These are phyloP conservation scores for Trichoderma sp. DNA, from an alignment of 2,329 filamentous ascomycete genomes.

Conservation along the genomic window DNA sequence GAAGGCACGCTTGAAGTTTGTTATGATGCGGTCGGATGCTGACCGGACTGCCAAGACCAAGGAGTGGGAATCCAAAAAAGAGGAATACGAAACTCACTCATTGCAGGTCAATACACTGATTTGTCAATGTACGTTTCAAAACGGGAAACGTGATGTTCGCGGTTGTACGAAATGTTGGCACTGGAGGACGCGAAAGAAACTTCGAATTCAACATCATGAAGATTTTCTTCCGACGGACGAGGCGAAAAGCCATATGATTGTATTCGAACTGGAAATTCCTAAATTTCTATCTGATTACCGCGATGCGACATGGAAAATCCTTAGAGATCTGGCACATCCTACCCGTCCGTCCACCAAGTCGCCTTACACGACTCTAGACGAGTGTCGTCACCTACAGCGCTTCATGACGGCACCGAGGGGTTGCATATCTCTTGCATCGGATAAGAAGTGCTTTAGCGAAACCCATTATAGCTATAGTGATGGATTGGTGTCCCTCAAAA, in stretches of 20 bases:
- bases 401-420: neutral
- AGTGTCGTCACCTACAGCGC: constrained; percentile 5
- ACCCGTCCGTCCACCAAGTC: neutral
- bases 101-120: neutral
- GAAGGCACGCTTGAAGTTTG: neutral
- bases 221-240: constrained; percentile 29
- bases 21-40: neutral
- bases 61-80: neutral
- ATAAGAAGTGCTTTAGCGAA: constrained; percentile 30
- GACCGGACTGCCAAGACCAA: neutral
- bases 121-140: constrained; percentile 25
- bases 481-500: neutral
- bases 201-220: constrained; percentile 28
- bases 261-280: constrained; percentile 49
- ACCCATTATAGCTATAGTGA: constrained; percentile 29
- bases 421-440: constrained; percentile 28
- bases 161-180: constrained; percentile 17
- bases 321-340: constrained; percentile 7
- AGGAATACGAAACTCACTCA: constrained; percentile 25
- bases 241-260: constrained; percentile 43
- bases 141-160: neutral
- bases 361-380: neutral
- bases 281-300: constrained; percentile 44
- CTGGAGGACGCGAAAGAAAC: neutral
- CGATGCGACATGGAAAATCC: constrained; percentile 24